These are phyloP conservation scores for Hypoxylon rickii DNA, from an alignment of 495 filamentous ascomycete genomes.

Conservation along the genomic window DNA sequence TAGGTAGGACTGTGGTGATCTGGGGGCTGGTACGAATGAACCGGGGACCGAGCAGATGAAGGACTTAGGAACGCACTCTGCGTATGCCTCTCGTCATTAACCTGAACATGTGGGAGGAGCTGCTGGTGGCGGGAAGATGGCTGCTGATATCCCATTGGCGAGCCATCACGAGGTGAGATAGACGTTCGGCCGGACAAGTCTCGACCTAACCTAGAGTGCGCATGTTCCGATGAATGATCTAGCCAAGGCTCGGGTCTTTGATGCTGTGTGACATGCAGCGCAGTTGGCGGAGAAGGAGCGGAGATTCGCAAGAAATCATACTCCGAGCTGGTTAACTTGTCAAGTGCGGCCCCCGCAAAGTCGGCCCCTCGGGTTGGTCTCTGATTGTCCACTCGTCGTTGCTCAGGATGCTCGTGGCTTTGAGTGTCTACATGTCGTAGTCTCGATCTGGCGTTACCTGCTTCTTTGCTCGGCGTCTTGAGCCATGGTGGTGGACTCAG, in stretches of 20 bases:
- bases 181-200: too few relatives aligned
- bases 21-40: neutral
- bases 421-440: slow-evolving; percentile 17
- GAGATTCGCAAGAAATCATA: slow-evolving; percentile 18
- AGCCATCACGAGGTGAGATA: neutral
- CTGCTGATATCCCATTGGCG: neutral
- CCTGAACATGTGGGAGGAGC: slow-evolving; percentile 4
- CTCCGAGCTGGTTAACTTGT: slow-evolving; percentile 1
- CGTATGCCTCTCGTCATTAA: neutral
- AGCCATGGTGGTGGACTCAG: slow-evolving; percentile 46
- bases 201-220: slow-evolving; percentile 4
- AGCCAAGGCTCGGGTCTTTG: slow-evolving; percentile 24
- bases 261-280: slow-evolving; percentile 30
- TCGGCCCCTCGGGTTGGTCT: neutral
- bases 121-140: neutral
- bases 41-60: slow-evolving; percentile 11
- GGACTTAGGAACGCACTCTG: slow-evolving; percentile 3
- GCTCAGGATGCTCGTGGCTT: neutral
- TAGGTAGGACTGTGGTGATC: neutral
- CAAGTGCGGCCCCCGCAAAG: neutral
- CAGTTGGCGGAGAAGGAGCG: slow-evolving; percentile 27
- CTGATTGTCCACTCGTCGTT: neutral
- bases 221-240: slow-evolving; percentile 12
- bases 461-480: slow-evolving; percentile 34
- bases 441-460: slow-evolving; percentile 30